Conservation (phyloP, 2,329 filamentous ascomycete species). For the Sarocladium brachiariae region DNA sequence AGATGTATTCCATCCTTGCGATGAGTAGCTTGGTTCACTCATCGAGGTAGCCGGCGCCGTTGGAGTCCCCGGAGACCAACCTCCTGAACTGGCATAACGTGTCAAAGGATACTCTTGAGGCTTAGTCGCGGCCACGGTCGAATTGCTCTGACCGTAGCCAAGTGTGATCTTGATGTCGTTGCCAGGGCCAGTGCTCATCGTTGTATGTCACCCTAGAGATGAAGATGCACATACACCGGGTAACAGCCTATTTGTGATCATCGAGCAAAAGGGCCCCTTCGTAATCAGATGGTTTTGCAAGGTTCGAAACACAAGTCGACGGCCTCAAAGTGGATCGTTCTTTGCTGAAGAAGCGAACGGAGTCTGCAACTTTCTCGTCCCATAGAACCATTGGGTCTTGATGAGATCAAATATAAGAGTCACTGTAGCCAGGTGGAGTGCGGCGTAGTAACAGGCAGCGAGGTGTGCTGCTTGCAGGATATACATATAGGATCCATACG, state of each 20-base stretch:
- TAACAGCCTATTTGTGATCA: constrained; percentile 1
- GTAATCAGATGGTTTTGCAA: not conserved
- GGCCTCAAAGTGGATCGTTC: no score
- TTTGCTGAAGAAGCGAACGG: no score
- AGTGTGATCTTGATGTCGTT: not conserved
- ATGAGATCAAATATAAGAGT: no score
- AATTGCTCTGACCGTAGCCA: not conserved
- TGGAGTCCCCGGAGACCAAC: constrained; percentile 1
- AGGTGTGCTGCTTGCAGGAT: not conserved
- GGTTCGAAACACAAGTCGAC: no score
- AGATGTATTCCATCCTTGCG: constrained; percentile 1
- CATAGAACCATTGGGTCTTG: no score
- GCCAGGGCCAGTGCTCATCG: not conserved
- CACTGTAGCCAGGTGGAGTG: no score
- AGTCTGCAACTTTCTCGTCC: no score
- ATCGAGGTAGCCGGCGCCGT: not conserved
- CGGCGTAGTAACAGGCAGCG: no score
- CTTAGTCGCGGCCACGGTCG: not conserved
- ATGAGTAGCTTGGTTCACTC: constrained; percentile 6
- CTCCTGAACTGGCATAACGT: constrained; percentile 2
- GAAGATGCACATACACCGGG: not conserved
- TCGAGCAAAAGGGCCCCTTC: not conserved
- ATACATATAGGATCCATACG: not conserved
- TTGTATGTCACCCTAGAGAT: not conserved
- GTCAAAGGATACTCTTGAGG: not conserved